phyloP scores from a whole-genome alignment of 306 rosid species.

The Albizia julibrissin region DNA sequence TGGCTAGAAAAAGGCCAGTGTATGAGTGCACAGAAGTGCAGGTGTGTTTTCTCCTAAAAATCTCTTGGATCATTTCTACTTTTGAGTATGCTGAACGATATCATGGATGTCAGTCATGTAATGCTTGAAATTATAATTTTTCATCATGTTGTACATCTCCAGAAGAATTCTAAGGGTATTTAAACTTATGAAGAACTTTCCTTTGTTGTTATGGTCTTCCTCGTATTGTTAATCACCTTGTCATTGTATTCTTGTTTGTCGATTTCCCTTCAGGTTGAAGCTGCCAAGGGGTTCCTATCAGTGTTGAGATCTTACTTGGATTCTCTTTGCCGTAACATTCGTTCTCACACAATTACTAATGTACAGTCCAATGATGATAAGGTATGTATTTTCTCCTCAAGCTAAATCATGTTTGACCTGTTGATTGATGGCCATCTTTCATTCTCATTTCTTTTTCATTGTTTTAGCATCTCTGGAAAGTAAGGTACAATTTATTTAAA shows the following conservation, averaged over 20 bases:
- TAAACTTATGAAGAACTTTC: slow-evolving; percentile 7
- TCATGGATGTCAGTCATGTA: slow-evolving; percentile 5
- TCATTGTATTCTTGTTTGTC: slow-evolving; percentile 1
- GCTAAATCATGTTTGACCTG: slow-evolving; percentile 14
- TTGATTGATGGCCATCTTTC: slow-evolving; percentile 6
- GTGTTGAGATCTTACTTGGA: slow-evolving; percentile 83
- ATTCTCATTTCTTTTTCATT: background rate
- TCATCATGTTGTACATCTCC: slow-evolving; percentile 10
- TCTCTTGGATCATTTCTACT: background rate
- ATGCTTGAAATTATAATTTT: slow-evolving; percentile 1
- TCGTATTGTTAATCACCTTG: slow-evolving; percentile 17
- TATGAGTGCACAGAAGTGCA: slow-evolving; percentile 87
- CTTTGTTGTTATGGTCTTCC: background rate
- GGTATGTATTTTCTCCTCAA: slow-evolving; percentile 52
- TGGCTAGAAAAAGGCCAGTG: slow-evolving; percentile 85
- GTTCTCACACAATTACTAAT: slow-evolving; percentile 95
- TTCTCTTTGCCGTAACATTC: slow-evolving; percentile 86
- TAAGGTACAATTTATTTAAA: slow-evolving; percentile 1
- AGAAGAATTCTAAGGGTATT: slow-evolving; percentile 11
- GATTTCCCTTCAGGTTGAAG: slow-evolving; percentile 60
- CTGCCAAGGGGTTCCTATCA: slow-evolving; percentile 79
- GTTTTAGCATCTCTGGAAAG: slow-evolving; percentile 11
- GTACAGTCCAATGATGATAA: slow-evolving; percentile 97
- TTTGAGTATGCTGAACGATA: background rate
- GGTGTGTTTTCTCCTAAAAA: slow-evolving; percentile 50